A percentile compares a stretch with the other conserved stretches of the same genome.
Conservation (phyloP, 257 asterid genomes). For the Solanum pinnatisectum region DNA sequence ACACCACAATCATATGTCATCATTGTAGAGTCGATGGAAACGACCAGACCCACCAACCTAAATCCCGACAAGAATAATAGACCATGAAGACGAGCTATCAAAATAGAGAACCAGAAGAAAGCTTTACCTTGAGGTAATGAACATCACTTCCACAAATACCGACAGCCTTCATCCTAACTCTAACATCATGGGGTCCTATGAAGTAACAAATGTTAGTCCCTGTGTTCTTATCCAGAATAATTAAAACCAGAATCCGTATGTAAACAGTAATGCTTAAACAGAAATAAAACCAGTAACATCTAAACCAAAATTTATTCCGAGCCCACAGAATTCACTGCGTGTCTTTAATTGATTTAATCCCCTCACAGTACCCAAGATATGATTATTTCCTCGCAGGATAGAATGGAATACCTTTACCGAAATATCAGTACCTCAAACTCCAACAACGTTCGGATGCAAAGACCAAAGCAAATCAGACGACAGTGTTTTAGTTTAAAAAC, state of each 20-base stretch:
- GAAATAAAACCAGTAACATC: neutral
- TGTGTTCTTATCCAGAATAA: neutral
- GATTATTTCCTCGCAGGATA: neutral
- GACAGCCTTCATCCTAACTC: slow-evolving; percentile 88
- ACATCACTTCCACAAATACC: slow-evolving; percentile 99
- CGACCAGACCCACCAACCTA: neutral
- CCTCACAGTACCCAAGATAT: neutral
- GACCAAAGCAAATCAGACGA: neutral
- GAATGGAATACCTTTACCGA: neutral
- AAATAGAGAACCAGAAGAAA: neutral
- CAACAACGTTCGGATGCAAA: neutral
- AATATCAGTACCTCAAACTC: neutral
- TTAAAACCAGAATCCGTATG: neutral
- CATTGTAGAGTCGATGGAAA: neutral
- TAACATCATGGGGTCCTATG: slow-evolving; percentile 76
- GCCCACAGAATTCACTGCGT: neutral
- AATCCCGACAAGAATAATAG: neutral
- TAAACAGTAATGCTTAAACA: neutral
- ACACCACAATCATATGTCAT: neutral
- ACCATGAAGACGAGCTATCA: neutral
- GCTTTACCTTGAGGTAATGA: slow-evolving; percentile 72
- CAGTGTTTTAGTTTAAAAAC: neutral
- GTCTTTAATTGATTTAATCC: neutral
- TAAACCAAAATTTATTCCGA: neutral
- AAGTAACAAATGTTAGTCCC: neutral